These are phyloP conservation scores for Nakazawaea holstii DNA, from an alignment of 805 yeast species.

Conservation along the genomic window DNA sequence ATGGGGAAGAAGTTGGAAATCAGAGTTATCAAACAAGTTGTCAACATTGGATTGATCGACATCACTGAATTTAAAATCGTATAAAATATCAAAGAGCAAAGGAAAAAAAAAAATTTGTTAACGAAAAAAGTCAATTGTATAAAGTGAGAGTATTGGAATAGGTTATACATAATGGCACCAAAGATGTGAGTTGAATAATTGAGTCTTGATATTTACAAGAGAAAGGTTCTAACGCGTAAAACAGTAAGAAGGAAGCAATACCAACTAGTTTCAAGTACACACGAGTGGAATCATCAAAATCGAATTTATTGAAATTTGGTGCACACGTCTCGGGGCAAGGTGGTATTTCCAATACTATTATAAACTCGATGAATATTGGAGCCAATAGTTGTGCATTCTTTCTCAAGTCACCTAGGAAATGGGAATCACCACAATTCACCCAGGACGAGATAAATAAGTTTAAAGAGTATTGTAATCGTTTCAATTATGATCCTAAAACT, in stretches of 20 bases:
- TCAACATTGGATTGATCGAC: neutral
- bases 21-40: neutral
- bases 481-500: constrained; percentile 65
- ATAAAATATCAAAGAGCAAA: neutral
- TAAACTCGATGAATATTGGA: constrained; percentile 42
- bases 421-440: constrained; percentile 79
- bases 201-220: neutral
- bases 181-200: neutral
- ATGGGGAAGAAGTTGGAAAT: constrained; percentile 3
- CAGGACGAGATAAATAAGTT: constrained; percentile 66
- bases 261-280: constrained; percentile 26
- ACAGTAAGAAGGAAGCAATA: constrained; percentile 7
- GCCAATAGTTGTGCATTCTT: constrained; percentile 89
- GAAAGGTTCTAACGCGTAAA: neutral
- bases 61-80: neutral
- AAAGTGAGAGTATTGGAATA: too few relatives aligned
- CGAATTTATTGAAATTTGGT: constrained; percentile 60
- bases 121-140: too few relatives aligned
- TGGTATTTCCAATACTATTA: constrained; percentile 41
- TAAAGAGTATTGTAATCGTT: constrained; percentile 51
- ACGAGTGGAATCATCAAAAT: constrained; percentile 27
- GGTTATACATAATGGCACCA: too few relatives aligned
- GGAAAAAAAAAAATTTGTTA: too few relatives aligned
- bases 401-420: constrained; percentile 82
- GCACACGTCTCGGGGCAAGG: constrained; percentile 87